These are phyloP conservation scores for Fusarium tanahbumbuense DNA, from an alignment of 2,329 filamentous ascomycete genomes.

Conservation along the genomic window DNA sequence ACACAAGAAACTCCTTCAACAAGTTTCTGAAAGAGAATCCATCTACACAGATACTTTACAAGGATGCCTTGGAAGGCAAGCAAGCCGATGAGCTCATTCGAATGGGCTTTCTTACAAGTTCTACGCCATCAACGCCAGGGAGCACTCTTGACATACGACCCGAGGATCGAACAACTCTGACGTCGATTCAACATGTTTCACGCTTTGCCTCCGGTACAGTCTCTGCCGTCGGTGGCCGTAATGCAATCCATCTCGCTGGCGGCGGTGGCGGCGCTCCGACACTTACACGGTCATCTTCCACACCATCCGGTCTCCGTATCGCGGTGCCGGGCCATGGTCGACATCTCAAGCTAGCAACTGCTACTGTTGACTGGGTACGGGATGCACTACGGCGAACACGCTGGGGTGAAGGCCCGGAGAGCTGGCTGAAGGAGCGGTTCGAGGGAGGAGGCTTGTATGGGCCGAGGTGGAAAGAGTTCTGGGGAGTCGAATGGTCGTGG, in stretches of 20 bases:
- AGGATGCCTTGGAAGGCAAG: slow-evolving; percentile 52
- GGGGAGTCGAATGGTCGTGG: slow-evolving; percentile 78
- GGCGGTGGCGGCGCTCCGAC: slow-evolving; percentile 60
- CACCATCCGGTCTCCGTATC: slow-evolving; percentile 59
- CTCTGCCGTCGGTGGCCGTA: slow-evolving; percentile 75
- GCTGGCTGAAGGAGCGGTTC: slow-evolving; percentile 74
- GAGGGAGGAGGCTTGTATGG: slow-evolving; percentile 67
- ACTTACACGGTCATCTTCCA: slow-evolving; percentile 43
- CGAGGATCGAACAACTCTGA: slow-evolving; percentile 66
- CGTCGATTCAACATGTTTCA: slow-evolving; percentile 71
- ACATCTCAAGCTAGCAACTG: slow-evolving; percentile 73
- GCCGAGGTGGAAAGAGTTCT: slow-evolving; percentile 72
- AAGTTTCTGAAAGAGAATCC: slow-evolving; percentile 63
- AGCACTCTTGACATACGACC: slow-evolving; percentile 60
- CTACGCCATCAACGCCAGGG: slow-evolving; percentile 47
- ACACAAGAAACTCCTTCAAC: slow-evolving; percentile 63
- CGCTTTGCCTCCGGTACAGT: slow-evolving; percentile 75
- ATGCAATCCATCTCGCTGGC: slow-evolving; percentile 72
- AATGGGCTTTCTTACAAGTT: slow-evolving; percentile 74
- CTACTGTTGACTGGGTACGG: slow-evolving; percentile 71
- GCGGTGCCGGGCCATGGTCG: slow-evolving; percentile 75
- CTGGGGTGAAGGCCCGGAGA: slow-evolving; percentile 72
- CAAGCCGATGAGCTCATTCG: slow-evolving; percentile 70
- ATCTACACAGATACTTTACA: slow-evolving; percentile 51
- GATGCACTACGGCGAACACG: slow-evolving; percentile 68